Base-by-base conservation (phyloP, 441 rosid genomes). In the Populus hybrid region DNA sequence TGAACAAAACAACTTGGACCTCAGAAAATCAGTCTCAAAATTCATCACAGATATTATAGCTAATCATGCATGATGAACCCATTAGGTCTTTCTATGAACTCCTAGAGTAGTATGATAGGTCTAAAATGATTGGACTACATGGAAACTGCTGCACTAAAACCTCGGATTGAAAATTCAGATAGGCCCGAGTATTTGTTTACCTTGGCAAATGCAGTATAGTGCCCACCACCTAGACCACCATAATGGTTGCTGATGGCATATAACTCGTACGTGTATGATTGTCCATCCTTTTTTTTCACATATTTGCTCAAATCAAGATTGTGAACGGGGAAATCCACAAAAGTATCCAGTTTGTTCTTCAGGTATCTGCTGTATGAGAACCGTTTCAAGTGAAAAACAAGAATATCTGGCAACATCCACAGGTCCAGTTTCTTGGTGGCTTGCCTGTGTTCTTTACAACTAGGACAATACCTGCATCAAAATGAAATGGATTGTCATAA, bases 161-260 rank as follows among this genome's bases (percentile, higher is more conserved):
- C 32, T 30, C 32, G 32, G 32, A 30, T 30, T 30, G 32, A 30
- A 3, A 30, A 30, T 30, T 30, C 32, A 30, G 4, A 30, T 3
- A 30, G 32, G 32, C 61, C 21, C 61, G 7, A 18, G n/a, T 38
- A 14, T 0, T 61, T 4, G 21, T 32, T 90, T 86, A 92, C 97
- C 86, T 88, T 87, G 28, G 89, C 90, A 85, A 88, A 89, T 72
- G 97, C 92, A 67, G 95, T 92, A 65, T 90, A 90, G 85, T 90
- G 97, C 73, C 95, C 97, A 9, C 91, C 93, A 77, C 95, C 93
- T 84, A 92, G 87, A 83, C 89, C 88, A 26, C 97, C 97, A 36
- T 89, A 89, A 85, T 92, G 97, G 81, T 92, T 92, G 81, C 90
- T 90, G 71, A 86, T 79, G 6, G 95, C 97, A 83, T 88, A 92